Percentiles rank a stretch among this genome's conserved stretches.
Evolutionary conservation across 176 grass and related monocot genomes (phyloP).

Genomic region (Musa itinerans): DNA sequence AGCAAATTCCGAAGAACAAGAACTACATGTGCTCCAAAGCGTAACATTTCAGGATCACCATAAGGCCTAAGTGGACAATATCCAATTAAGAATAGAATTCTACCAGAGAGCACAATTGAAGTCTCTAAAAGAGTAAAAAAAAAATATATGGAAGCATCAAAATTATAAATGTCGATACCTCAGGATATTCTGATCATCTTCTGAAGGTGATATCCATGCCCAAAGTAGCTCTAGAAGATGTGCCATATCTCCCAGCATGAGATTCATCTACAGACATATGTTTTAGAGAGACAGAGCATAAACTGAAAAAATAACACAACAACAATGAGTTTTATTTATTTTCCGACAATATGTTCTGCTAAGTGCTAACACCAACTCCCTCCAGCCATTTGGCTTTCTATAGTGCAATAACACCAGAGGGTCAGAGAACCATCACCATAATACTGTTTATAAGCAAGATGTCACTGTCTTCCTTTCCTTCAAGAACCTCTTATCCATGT

Average conservation of each 20-base stretch:
- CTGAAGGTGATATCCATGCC: constrained; percentile 74
- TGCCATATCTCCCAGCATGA: constrained; percentile 74
- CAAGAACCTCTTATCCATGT: too few species aligned
- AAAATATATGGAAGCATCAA: background rate
- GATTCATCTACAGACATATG: constrained; percentile 57
- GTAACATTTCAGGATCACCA: constrained; percentile 75
- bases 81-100: constrained; percentile 4
- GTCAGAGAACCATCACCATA: too few species aligned
- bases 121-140: background rate
- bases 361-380: too few species aligned
- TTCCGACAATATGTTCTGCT: too few species aligned
- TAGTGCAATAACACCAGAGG: too few species aligned
- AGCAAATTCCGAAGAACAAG: constrained; percentile 79
- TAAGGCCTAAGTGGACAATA: constrained; percentile 38
- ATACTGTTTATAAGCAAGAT: too few species aligned
- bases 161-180: constrained; percentile 25
- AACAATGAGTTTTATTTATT: background rate
- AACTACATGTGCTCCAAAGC: constrained; percentile 86
- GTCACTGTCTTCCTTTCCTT: too few species aligned
- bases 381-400: too few species aligned
- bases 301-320: background rate
- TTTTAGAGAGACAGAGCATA: constrained; percentile 11
- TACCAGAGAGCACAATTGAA: background rate
- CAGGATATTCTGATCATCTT: constrained; percentile 53
- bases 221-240: constrained; percentile 87